Evolutionary conservation across 148 eudicot genomes (phyloP).

Genomic region (Beta vulgaris): DNA sequence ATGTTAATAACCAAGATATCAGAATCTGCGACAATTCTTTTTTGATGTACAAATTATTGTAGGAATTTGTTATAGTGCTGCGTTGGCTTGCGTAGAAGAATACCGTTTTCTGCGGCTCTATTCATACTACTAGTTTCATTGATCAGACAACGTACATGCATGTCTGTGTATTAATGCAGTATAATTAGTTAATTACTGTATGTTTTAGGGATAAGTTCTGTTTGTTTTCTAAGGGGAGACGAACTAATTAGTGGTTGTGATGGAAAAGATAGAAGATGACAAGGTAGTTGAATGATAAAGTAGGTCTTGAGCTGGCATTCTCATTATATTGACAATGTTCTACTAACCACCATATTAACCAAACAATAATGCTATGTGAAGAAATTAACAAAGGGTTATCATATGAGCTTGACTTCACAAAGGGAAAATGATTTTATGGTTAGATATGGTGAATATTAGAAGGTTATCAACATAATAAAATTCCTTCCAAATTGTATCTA

Average conservation of each 20-base stretch:
- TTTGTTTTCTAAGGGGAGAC: neutral
- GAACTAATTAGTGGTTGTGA: slow-evolving; percentile 4
- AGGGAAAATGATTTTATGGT: neutral
- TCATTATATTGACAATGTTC: slow-evolving; percentile 12
- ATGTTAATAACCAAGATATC: neutral
- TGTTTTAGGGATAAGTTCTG: neutral
- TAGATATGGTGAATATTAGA: neutral
- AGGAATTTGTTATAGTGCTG: neutral
- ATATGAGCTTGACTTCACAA: neutral
- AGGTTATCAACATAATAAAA: neutral
- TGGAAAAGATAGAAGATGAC: neutral
- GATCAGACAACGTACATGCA: slow-evolving; percentile 10
- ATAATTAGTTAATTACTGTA: neutral
- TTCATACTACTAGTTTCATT: no score
- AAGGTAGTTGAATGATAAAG: neutral
- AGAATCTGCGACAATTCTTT: no score
- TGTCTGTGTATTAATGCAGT: slow-evolving; percentile 2
- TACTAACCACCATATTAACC: slow-evolving; percentile 3
- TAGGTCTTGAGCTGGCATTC: slow-evolving; percentile 15
- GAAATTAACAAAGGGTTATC: neutral
- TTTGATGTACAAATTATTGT: no score
- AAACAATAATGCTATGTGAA: neutral
- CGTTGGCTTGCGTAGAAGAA: neutral
- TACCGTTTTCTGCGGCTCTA: neutral
- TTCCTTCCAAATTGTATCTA: neutral